Conservation (phyloP, 306 rosid species). For the Vigna mungo region DNA sequence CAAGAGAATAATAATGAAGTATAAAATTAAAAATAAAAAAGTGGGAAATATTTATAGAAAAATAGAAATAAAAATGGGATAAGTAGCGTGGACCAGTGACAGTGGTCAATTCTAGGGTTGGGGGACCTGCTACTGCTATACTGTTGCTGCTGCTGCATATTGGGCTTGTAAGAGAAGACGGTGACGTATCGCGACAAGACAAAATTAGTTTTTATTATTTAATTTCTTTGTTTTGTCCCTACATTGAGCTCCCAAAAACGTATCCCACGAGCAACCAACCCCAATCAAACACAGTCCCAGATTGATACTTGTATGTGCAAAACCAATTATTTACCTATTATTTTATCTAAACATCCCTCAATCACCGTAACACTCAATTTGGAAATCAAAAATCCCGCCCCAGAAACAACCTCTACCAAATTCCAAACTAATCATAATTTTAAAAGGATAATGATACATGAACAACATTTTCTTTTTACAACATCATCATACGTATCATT, state of each 20-base stretch:
- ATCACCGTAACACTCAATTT: conserved; percentile 4
- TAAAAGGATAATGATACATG: no score
- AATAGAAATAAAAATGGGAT: conserved; percentile 8
- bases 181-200: conserved; percentile 47
- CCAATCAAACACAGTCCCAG: conserved; percentile 35
- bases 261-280: conserved; percentile 50
- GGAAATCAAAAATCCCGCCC: conserved; percentile 9
- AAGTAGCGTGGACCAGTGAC: conserved; percentile 44
- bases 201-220: conserved; percentile 33
- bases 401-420: background rate
- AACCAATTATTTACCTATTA: conserved; percentile 24
- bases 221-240: conserved; percentile 17
- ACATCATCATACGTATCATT: no score
- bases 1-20: conserved; percentile 1
- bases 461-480: no score
- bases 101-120: conserved; percentile 44
- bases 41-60: background rate
- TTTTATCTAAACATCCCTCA: conserved; percentile 29
- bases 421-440: background rate
- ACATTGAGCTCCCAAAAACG: conserved; percentile 48
- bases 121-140: conserved; percentile 7
- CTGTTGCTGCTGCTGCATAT: background rate
- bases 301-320: conserved; percentile 5
- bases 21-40: background rate
- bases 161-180: conserved; percentile 38